Evolutionary conservation across 1,139 yeast genomes (phyloP).

Genomic region (Lodderomyces theae): DNA sequence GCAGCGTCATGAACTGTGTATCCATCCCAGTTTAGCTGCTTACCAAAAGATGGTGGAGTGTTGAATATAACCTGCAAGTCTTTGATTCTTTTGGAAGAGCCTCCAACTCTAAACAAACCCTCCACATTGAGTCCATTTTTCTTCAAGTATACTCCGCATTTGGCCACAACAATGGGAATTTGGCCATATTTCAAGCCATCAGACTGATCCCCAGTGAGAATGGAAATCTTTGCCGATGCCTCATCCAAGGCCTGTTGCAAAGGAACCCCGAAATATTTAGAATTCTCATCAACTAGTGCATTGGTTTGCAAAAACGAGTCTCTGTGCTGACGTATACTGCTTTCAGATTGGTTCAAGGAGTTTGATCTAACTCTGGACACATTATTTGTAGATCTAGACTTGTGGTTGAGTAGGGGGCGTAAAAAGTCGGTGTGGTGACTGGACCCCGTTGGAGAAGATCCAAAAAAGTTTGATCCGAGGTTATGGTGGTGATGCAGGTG

Average conservation of each 20-base stretch:
- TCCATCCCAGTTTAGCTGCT: constrained; percentile 85
- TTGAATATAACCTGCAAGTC: constrained; percentile 83
- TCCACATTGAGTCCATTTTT: constrained; percentile 73
- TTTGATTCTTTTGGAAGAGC: constrained; percentile 83
- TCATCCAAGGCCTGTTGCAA: constrained; percentile 65
- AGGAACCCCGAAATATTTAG: constrained; percentile 81
- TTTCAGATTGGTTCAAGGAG: constrained; percentile 34
- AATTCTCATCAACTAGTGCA: constrained; percentile 45
- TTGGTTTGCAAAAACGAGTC: constrained; percentile 53
- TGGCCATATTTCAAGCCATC: constrained; percentile 58
- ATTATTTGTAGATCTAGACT: constrained; percentile 49
- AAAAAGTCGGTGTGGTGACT: constrained; percentile 30
- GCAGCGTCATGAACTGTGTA: constrained; percentile 99
- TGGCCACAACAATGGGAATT: constrained; percentile 90
- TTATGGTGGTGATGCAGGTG: constrained; percentile 10
- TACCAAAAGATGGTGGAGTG: constrained; percentile 85
- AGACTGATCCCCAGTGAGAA: constrained; percentile 35
- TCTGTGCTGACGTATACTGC: constrained; percentile 50
- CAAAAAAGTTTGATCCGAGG: constrained; percentile 7
- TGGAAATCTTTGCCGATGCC: constrained; percentile 74
- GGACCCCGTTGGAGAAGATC: constrained; percentile 14
- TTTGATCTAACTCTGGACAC: constrained; percentile 42
- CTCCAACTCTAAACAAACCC: constrained; percentile 93
- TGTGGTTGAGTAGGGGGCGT: constrained; percentile 49
- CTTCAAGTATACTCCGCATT: constrained; percentile 85